Evolutionary conservation across 2,329 filamentous ascomycete genomes (phyloP).

Genomic region (Alternaria solani): DNA sequence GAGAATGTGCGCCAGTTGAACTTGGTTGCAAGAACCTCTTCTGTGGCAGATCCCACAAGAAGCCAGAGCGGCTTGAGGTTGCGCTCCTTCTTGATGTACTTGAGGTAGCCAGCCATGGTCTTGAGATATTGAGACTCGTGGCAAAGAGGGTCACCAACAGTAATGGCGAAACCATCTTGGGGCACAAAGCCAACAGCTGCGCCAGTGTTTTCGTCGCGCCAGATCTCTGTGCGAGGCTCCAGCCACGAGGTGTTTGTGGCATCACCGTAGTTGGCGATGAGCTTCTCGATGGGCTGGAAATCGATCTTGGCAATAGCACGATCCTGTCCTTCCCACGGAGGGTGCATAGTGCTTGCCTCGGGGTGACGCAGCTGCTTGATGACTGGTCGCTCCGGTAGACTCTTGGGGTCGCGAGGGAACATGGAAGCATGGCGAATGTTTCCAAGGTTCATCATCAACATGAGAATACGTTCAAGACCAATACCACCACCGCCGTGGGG

Average conservation of each 20-base stretch:
- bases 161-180: constrained; percentile 79
- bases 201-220: constrained; percentile 80
- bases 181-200: constrained; percentile 86
- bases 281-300: constrained; percentile 79
- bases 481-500: constrained; percentile 91
- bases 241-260: constrained; percentile 94
- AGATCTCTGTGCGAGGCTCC: constrained; percentile 86
- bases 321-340: constrained; percentile 67
- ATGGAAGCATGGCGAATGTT: constrained; percentile 89
- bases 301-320: constrained; percentile 58
- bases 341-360: constrained; percentile 81
- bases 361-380: constrained; percentile 78
- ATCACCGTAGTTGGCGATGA: constrained; percentile 95
- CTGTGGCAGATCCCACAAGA: constrained; percentile 78
- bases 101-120: constrained; percentile 77
- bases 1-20: constrained; percentile 89
- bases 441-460: constrained; percentile 83
- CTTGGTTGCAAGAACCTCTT: constrained; percentile 80
- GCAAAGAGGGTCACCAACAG: constrained; percentile 87
- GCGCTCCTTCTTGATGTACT: constrained; percentile 75
- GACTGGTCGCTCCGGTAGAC: constrained; percentile 73
- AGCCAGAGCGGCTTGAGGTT: constrained; percentile 86
- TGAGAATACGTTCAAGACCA: constrained; percentile 86
- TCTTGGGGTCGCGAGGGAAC: constrained; percentile 89
- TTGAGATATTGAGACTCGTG: constrained; percentile 77